Conservation (phyloP, 768 basidiomycete genomes). For the Multifurca ochricompacta region DNA sequence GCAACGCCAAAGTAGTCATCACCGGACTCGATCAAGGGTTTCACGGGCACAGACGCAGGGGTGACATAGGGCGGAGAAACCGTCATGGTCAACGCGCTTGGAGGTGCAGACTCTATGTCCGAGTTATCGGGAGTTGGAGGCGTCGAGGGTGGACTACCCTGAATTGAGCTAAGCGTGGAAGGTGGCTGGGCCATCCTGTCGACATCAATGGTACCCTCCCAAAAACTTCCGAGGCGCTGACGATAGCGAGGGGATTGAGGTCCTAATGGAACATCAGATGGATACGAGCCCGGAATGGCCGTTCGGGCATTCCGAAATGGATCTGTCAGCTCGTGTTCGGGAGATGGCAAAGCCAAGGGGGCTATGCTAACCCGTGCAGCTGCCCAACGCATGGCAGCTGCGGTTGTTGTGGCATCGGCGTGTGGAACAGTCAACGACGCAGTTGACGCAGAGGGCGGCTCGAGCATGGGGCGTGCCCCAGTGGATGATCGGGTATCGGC, state of each 20-base stretch:
- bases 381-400: constrained; percentile 83
- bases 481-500: constrained; percentile 35
- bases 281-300: constrained; percentile 56
- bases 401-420: constrained; percentile 54
- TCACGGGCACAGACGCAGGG: constrained; percentile 25
- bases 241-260: constrained; percentile 46
- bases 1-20: constrained; percentile 29
- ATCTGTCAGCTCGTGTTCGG: constrained; percentile 87
- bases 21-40: constrained; percentile 7
- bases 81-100: constrained; percentile 11
- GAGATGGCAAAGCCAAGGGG: constrained; percentile 81
- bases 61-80: constrained; percentile 23
- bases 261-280: constrained; percentile 30
- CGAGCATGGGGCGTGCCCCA: constrained; percentile 22
- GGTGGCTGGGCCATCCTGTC: constrained; percentile 27
- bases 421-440: constrained; percentile 25
- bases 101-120: not conserved
- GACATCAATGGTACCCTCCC: constrained; percentile 70
- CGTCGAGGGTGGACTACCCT: constrained; percentile 26
- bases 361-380: constrained; percentile 76
- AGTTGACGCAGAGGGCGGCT: not conserved
- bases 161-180: constrained; percentile 24
- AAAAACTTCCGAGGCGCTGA: constrained; percentile 58
- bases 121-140: constrained; percentile 4
- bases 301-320: constrained; percentile 74